Percentiles rank a stretch among this genome's conserved stretches.
These are phyloP conservation scores for Lentinula guzmanii DNA, from an alignment of 768 basidiomycete species.

Conservation along the genomic window DNA sequence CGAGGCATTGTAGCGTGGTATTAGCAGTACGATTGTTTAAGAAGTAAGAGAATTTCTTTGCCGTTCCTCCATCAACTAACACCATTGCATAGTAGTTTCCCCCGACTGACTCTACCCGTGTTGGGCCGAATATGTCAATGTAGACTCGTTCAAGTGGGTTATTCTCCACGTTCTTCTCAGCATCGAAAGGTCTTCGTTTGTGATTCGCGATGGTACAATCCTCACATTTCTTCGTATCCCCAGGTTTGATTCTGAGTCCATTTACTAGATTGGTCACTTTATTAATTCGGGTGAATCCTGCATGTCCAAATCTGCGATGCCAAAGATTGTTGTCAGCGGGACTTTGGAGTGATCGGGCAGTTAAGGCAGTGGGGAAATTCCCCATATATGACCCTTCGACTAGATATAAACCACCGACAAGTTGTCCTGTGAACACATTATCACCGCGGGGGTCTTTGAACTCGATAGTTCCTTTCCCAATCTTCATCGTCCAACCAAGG, in stretches of 20 bases:
- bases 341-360: too few species aligned
- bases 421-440: not conserved
- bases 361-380: not conserved
- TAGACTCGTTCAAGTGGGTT: not conserved
- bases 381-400: too few species aligned
- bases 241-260: not conserved
- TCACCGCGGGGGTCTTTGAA: not conserved
- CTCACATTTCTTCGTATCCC: not conserved
- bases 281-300: not conserved
- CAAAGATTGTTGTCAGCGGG: not conserved
- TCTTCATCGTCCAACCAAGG: not conserved
- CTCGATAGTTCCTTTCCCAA: not conserved
- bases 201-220: not conserved
- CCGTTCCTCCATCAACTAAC: not conserved
- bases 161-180: too few species aligned
- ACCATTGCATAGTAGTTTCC: slow-evolving; percentile 6
- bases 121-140: slow-evolving; percentile 12
- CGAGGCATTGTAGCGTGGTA: not conserved
- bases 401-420: too few species aligned
- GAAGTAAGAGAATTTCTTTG: not conserved
- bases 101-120: not conserved
- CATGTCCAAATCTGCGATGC: slow-evolving; percentile 8
- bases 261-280: not conserved
- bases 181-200: not conserved
- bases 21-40: slow-evolving; percentile 5